These are phyloP conservation scores for Colletotrichum sp. DNA, from an alignment of 2,329 filamentous ascomycete genomes.

Conservation along the genomic window DNA sequence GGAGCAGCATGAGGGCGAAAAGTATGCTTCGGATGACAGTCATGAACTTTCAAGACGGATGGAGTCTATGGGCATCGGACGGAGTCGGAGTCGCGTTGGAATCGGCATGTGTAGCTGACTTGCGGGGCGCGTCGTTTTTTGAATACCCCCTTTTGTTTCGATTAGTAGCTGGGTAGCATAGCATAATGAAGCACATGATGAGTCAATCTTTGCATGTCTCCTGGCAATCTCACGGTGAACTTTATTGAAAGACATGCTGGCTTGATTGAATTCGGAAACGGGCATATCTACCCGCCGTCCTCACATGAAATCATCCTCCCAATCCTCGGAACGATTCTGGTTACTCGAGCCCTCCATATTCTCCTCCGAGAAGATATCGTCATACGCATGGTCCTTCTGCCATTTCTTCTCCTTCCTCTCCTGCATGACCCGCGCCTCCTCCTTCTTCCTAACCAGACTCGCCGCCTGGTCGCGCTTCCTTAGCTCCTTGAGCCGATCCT, in stretches of 20 bases:
- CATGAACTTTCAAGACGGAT: conserved; percentile 31
- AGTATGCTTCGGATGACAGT: conserved; percentile 2
- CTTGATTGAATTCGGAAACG: neutral
- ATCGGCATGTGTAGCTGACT: conserved; percentile 25
- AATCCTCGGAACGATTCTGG: conserved; percentile 78
- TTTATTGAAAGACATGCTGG: too few relatives aligned
- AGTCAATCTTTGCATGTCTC: fast-evolving
- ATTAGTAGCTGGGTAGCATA: neutral
- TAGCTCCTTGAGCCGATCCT: conserved; percentile 74
- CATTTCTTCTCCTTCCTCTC: conserved; percentile 89
- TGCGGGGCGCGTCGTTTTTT: neutral
- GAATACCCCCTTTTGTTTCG: conserved; percentile 13
- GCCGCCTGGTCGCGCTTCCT: conserved; percentile 73
- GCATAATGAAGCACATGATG: neutral
- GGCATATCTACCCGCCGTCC: neutral
- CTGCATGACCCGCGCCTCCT: conserved; percentile 74
- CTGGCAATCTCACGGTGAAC: too few relatives aligned
- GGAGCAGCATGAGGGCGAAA: conserved; percentile 3
- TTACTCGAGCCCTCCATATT: conserved; percentile 81
- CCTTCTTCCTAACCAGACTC: conserved; percentile 72
- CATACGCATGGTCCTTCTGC: conserved; percentile 98
- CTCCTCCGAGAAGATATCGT: conserved; percentile 87
- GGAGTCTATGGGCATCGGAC: conserved; percentile 36
- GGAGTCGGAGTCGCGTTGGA: conserved; percentile 20
- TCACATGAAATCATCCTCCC: conserved; percentile 94